These are phyloP conservation scores for Vickermania ingenoplastis DNA, from an alignment of 208 protist species.

Conservation along the genomic window DNA sequence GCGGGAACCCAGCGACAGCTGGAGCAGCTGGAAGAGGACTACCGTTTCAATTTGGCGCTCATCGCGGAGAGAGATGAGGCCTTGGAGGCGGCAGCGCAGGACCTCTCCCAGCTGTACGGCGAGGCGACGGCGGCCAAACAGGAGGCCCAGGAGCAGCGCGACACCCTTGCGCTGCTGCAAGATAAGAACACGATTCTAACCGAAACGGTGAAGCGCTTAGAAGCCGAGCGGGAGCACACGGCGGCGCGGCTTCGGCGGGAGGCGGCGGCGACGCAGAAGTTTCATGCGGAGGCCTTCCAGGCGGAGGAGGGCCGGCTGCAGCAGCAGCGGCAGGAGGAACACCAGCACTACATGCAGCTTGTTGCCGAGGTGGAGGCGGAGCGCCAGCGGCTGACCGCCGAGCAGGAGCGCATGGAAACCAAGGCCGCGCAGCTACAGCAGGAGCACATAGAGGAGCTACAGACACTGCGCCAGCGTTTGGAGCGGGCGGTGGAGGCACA, in stretches of 20 bases:
- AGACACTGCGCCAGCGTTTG: slow-evolving; percentile 22
- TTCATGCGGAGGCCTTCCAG: slow-evolving; percentile 24
- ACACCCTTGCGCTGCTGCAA: slow-evolving; percentile 30
- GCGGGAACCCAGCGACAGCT: slow-evolving; percentile 39
- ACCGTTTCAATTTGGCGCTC: slow-evolving; percentile 85
- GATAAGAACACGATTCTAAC: slow-evolving; percentile 24
- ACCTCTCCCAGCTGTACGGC: slow-evolving; percentile 72
- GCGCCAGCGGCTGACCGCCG: slow-evolving; percentile 8
- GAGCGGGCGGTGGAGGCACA: slow-evolving; percentile 13
- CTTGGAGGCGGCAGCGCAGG: slow-evolving; percentile 63
- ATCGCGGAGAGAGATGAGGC: slow-evolving; percentile 79
- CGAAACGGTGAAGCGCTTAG: slow-evolving; percentile 43
- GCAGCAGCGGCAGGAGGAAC: slow-evolving; percentile 41
- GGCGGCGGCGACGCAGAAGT: slow-evolving; percentile 42
- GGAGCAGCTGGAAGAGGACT: slow-evolving; percentile 76
- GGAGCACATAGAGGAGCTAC: slow-evolving; percentile 7
- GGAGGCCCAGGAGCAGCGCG: slow-evolving; percentile 22
- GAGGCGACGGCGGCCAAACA: slow-evolving; percentile 50
- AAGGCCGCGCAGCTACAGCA: slow-evolving; percentile 18
- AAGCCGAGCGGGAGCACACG: slow-evolving; percentile 39
- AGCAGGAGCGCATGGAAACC: slow-evolving; percentile 18
- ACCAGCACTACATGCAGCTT: slow-evolving; percentile 49
- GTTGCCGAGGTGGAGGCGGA: slow-evolving; percentile 34
- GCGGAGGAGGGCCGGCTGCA: slow-evolving; percentile 39
- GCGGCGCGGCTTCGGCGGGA: slow-evolving; percentile 29